phyloP scores from a whole-genome alignment of 176 grass and related monocot genomes.

The Oryza brachyantha region DNA sequence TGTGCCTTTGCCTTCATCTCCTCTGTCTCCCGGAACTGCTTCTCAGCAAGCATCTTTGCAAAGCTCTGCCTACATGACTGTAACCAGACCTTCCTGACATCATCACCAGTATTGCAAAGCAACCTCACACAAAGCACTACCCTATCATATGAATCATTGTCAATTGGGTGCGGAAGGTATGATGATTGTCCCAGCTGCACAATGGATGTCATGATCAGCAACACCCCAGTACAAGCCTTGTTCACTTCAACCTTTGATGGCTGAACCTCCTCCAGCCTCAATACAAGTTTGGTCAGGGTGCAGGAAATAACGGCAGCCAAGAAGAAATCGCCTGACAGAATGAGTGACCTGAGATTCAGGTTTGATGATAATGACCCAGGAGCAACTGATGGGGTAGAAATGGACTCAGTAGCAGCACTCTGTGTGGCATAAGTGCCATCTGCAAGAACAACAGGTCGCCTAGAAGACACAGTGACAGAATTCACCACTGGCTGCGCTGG shows the following conservation, averaged over 20 bases:
- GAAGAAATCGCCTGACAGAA: slow-evolving; percentile 72
- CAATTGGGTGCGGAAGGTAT: slow-evolving; percentile 57
- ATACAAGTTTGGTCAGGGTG: slow-evolving; percentile 59
- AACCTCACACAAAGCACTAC: slow-evolving; percentile 62
- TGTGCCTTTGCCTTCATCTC: slow-evolving; percentile 68
- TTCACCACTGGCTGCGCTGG: slow-evolving; percentile 30
- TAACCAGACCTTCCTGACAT: slow-evolving; percentile 65
- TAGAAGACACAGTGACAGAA: slow-evolving; percentile 50
- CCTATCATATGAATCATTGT: slow-evolving; percentile 55
- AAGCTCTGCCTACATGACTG: slow-evolving; percentile 61
- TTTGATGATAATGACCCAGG: slow-evolving; percentile 40
- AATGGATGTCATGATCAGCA: slow-evolving; percentile 60
- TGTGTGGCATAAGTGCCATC: slow-evolving; percentile 77
- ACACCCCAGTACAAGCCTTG: slow-evolving; percentile 45
- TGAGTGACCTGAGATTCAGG: slow-evolving; percentile 58
- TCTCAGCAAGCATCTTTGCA: slow-evolving; percentile 72
- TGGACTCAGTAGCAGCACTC: slow-evolving; percentile 57
- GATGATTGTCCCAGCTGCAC: slow-evolving; percentile 55
- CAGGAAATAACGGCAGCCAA: slow-evolving; percentile 42
- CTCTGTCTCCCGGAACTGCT: slow-evolving; percentile 74
- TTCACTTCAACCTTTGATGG: slow-evolving; percentile 52
- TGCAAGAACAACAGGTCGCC: slow-evolving; percentile 58
- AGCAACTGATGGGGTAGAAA: slow-evolving; percentile 36
- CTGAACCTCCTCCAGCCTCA: slow-evolving; percentile 71
- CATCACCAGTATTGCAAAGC: slow-evolving; percentile 65